These are phyloP conservation scores for Termitomyces sp. DNA, from an alignment of 768 basidiomycete species.

Conservation along the genomic window DNA sequence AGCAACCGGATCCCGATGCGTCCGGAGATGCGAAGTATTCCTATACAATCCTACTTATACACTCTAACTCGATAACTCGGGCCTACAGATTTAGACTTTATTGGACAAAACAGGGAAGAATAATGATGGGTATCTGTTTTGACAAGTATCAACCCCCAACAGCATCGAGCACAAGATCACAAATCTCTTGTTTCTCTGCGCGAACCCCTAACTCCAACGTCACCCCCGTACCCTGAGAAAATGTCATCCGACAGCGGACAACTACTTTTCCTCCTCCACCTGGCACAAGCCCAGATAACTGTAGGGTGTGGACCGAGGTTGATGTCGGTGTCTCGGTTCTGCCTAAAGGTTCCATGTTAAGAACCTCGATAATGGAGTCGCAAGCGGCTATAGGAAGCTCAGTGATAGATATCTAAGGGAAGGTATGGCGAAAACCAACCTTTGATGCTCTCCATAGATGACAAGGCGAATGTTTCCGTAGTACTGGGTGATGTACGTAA, in stretches of 20 bases:
- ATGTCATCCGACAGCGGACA: conserved; percentile 94
- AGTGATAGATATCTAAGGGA: background rate
- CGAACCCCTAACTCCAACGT: conserved; percentile 88
- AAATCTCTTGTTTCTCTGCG: conserved; percentile 85
- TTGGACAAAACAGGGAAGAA: conserved; percentile 7
- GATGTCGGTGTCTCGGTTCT: conserved; percentile 82
- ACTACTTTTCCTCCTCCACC: conserved; percentile 97
- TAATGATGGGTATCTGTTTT: background rate
- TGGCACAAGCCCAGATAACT: conserved; percentile 83
- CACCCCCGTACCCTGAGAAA: conserved; percentile 82
- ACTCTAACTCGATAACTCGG: background rate
- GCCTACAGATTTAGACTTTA: conserved; percentile 1
- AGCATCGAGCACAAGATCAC: conserved; percentile 83
- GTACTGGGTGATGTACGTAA: conserved; percentile 69
- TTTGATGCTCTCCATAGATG: conserved; percentile 90
- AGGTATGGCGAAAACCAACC: conserved; percentile 43
- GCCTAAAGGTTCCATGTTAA: conserved; percentile 95
- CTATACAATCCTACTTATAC: too few species aligned
- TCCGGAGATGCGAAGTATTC: too few species aligned
- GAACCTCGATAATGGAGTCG: conserved; percentile 91
- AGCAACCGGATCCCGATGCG: conserved; percentile 1
- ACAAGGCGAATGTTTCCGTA: conserved; percentile 91
- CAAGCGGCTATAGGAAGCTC: conserved; percentile 67
- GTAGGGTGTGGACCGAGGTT: conserved; percentile 87
- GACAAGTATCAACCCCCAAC: conserved; percentile 54